Percentiles rank a stretch among this genome's conserved stretches.
These are phyloP conservation scores for Ceratocystis cubensis DNA, from an alignment of 2,329 filamentous ascomycete species.

Conservation along the genomic window DNA sequence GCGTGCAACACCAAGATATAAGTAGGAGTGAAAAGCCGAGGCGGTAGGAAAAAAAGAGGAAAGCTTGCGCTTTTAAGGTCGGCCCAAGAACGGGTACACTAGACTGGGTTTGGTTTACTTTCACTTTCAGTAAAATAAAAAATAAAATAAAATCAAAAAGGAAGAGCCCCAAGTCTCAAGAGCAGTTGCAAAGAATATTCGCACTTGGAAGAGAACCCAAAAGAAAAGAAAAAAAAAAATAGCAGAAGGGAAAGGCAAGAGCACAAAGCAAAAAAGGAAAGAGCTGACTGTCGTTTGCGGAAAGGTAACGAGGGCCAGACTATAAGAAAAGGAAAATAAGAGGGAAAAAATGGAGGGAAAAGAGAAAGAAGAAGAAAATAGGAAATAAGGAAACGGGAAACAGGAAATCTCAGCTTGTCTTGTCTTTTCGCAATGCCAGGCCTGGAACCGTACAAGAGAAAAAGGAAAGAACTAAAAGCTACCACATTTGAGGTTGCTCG, in stretches of 20 bases:
- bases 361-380: not conserved
- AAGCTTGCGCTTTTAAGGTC: slow-evolving; percentile 4
- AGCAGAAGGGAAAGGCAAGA: not conserved
- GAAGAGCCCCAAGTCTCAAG: not conserved
- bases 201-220: slow-evolving; percentile 3
- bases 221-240: not conserved
- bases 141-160: not conserved
- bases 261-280: not conserved
- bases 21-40: not conserved
- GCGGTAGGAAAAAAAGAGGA: not conserved
- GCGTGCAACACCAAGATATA: slow-evolving; percentile 7
- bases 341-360: not conserved
- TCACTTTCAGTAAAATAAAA: not conserved
- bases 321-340: not conserved
- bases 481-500: not conserved
- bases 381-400: not conserved
- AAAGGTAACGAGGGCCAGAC: not conserved
- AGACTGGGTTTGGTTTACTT: not conserved
- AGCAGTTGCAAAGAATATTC: not conserved
- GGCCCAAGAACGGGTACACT: not conserved
- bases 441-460: not conserved
- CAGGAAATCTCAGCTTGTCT: not conserved
- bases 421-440: not conserved
- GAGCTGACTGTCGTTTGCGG: slow-evolving; percentile 1
- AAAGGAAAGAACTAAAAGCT: not conserved